Evolutionary conservation across 345 rosid genomes (phyloP).

Genomic region (Pugionium cornutum): DNA sequence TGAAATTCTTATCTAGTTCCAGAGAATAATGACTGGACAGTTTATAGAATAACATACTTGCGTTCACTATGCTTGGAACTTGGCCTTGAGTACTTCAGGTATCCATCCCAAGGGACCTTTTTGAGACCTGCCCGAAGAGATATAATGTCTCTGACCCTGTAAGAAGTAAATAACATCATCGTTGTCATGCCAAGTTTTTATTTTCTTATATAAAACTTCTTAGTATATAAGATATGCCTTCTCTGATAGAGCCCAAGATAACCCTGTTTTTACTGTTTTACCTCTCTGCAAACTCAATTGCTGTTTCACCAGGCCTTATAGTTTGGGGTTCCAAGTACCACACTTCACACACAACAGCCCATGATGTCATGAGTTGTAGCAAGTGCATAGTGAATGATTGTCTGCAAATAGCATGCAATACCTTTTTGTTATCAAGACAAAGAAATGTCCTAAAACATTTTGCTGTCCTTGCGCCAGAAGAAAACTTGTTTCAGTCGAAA

Average conservation of each 20-base stretch:
- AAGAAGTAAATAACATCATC: background rate
- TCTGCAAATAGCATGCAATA: conserved; percentile 48
- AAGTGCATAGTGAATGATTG: conserved; percentile 98
- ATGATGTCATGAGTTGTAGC: conserved; percentile 96
- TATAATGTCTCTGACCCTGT: conserved; percentile 82
- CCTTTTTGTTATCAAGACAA: conserved; percentile 22
- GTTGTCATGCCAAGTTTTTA: background rate
- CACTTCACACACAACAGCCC: conserved; percentile 99
- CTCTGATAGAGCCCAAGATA: conserved; percentile 4
- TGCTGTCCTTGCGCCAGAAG: background rate
- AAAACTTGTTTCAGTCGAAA: conserved; percentile 6
- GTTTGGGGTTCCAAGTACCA: conserved; percentile 98
- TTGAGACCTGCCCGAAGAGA: conserved; percentile 88
- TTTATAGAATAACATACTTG: conserved; percentile 56
- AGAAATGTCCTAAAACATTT: conserved; percentile 7
- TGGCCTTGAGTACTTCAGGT: conserved; percentile 84
- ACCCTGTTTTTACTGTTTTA: conserved; percentile 23
- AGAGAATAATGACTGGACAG: conserved; percentile 1
- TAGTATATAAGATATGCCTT: conserved; percentile 1
- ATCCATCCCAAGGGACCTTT: conserved; percentile 98
- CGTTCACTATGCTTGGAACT: conserved; percentile 86
- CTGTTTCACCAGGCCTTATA: conserved; percentile 78
- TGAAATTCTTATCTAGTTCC: background rate
- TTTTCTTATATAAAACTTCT: background rate
- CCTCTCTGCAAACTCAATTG: conserved; percentile 99